Evolutionary conservation across 495 filamentous ascomycete species (phyloP).

Genomic region (Hypomontagnella monticulosa): DNA sequence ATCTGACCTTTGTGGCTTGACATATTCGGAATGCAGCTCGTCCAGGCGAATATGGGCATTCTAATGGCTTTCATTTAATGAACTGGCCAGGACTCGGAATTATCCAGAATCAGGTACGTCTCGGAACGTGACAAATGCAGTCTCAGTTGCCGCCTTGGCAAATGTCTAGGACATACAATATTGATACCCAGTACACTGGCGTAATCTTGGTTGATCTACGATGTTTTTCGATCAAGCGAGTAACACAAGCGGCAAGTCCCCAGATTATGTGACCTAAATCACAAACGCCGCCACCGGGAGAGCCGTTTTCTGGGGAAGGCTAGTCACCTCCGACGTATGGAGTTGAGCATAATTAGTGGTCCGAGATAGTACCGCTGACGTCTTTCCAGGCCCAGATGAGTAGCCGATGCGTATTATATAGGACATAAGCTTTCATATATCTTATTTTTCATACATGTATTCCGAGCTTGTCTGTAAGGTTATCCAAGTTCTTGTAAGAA

Average conservation of each 20-base stretch:
- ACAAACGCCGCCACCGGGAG: conserved; percentile 1
- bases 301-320: conserved; percentile 11
- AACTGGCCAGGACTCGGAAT: conserved; percentile 2
- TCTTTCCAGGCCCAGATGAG: not conserved
- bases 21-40: conserved; percentile 1
- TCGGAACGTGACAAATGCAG: conserved; percentile 7
- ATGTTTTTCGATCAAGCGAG: conserved; percentile 9
- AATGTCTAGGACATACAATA: conserved; percentile 9
- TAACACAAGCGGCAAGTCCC: not conserved
- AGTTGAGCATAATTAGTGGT: conserved; percentile 6
- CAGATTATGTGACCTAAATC: conserved; percentile 19
- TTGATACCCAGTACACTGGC: not conserved
- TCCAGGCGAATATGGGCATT: conserved; percentile 5
- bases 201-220: conserved; percentile 11
- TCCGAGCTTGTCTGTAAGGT: no score
- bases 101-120: conserved; percentile 8
- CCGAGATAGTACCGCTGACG: not conserved
- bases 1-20: conserved; percentile 5
- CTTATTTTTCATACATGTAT: no score
- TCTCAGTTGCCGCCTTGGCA: conserved; percentile 27
- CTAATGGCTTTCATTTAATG: not conserved
- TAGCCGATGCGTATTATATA: not conserved
- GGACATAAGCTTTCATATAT: not conserved
- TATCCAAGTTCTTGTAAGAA: no score
- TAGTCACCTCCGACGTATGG: conserved; percentile 14